Base-by-base conservation (phyloP, 768 basidiomycete species). In the Boletus sp. region DNA sequence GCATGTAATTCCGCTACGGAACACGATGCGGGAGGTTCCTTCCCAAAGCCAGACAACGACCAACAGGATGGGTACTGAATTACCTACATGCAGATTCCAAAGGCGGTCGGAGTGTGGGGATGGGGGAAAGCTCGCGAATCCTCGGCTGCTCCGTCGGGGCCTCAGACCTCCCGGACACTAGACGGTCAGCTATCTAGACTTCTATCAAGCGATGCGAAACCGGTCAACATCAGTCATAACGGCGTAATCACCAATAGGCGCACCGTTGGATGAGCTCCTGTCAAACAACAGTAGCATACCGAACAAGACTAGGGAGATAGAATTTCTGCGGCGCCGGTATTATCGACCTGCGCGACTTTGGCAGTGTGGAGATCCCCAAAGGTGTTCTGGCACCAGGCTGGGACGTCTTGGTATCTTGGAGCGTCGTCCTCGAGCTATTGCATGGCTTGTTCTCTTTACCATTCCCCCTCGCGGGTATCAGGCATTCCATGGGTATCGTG, bases 1-100 rank as follows among this genome's bases (percentile, higher is more conserved):
- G 40, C 51, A 37, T 66, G 64, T n/a, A 66, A 49, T 14, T 47
- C n/a, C 30, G 27, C 39, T 2, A 66, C 19, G 8, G 64, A 64
- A 37, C 47, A 56, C 19, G 63, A 66, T 23, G 48, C 19, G 5
- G 51, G 19, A 10, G 29, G 3, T n/a, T 19, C 39, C 39, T 37
- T 49, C 46, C 41, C 43, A n/a, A 55, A 17, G 17, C 32, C 52
- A 67, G 55, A 46, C 21, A 43, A 47, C 29, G 5, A 15, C 13
- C 6, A 21, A 39, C n/a, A 33, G n/a, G 27, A 53, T 9, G 5
- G 5, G 9, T 5, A 15, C 7, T 19, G 19, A 49, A 37, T 25
- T 3, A 33, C 64, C 51, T 39, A 66, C 65, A 11, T 29, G 32
- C 2, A 30, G 50, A 35, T 21, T 15, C 33, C 30, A 23, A 47